Evolutionary conservation across 768 basidiomycete species (phyloP).

Genomic region (Pleurotus pulmonarius): DNA sequence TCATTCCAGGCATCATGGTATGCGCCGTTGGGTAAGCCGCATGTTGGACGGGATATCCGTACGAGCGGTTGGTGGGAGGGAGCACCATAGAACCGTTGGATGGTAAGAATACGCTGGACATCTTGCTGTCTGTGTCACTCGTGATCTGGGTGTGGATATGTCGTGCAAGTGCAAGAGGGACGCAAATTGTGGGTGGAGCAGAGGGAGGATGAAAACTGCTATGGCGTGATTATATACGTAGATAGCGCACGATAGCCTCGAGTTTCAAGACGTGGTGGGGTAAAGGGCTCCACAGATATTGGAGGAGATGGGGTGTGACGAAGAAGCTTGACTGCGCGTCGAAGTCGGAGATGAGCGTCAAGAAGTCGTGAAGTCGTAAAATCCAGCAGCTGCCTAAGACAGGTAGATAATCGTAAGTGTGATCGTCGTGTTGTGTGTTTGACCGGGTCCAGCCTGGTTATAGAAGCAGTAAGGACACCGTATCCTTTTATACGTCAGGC

Average conservation of each 20-base stretch:
- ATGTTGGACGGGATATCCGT: neutral
- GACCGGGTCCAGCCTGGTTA: too few species aligned
- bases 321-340: neutral
- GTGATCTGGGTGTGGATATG: neutral
- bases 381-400: too few species aligned
- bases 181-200: too few species aligned
- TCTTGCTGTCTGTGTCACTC: conserved; percentile 1
- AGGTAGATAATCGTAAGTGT: too few species aligned
- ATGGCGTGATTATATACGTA: neutral
- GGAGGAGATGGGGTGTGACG: neutral
- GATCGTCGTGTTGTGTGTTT: too few species aligned
- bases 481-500: too few species aligned
- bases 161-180: too few species aligned
- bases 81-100: conserved; percentile 6
- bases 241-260: neutral
- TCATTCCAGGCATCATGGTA: neutral
- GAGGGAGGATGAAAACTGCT: neutral
- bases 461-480: too few species aligned
- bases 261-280: neutral
- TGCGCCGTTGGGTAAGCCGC: neutral
- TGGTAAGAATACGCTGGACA: conserved; percentile 4
- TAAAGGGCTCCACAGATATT: neutral
- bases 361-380: neutral
- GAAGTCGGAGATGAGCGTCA: too few species aligned
- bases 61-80: neutral